Base-by-base conservation (phyloP, 495 filamentous ascomycete genomes). In the Coniosporium apollinis region DNA sequence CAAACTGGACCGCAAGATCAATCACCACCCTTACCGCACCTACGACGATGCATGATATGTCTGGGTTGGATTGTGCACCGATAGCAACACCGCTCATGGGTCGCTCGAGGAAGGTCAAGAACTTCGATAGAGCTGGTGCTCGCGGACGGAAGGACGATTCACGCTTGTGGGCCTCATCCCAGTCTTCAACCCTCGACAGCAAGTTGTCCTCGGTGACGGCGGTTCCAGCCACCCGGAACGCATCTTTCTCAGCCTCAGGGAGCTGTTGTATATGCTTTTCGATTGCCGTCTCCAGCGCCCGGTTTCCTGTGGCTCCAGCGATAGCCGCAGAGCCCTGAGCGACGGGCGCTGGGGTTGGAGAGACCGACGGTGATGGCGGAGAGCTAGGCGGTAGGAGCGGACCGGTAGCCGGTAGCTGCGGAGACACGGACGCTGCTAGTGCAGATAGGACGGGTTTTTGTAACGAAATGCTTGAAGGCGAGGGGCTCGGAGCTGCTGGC, bases 71-170 rank as follows among this genome's bases (percentile, higher is more conserved):
- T 19, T 40, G 38, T 15, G 35, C 28, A 18, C 19, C 30, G 7
- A 28, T 40, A 15, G 30, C 30, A 5, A 40, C 24, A 20, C 38
- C 31, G 3, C 21, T 24, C 38, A 40, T 34, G 22, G 35, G 35
- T 3, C 30, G 30, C 17, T 40, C 28, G 3, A 40, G 38, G 3
- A 40, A 11, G 19, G 9, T 17, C 3, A 40, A 30, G 20, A 40
- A 24, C 13, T 34, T 34, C 3, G 30, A 22, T 9, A 40, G 29
- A 17, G 19, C 19, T 15, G 22, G 17, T 4, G 38, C 20, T 34
- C 19, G 38, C 14, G 38, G 30, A 10, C 38, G 29, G 18, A 40
- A 40, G 5, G 14, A 6, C 19, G 30, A 40, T 10, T 21, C 28
- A 3, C 35, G 38, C 19, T 33, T 34, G 30, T 40, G 38, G 17